These are phyloP conservation scores for Coelastrella sp. DNA, from an alignment of 139 green algal genomes.

Conservation along the genomic window DNA sequence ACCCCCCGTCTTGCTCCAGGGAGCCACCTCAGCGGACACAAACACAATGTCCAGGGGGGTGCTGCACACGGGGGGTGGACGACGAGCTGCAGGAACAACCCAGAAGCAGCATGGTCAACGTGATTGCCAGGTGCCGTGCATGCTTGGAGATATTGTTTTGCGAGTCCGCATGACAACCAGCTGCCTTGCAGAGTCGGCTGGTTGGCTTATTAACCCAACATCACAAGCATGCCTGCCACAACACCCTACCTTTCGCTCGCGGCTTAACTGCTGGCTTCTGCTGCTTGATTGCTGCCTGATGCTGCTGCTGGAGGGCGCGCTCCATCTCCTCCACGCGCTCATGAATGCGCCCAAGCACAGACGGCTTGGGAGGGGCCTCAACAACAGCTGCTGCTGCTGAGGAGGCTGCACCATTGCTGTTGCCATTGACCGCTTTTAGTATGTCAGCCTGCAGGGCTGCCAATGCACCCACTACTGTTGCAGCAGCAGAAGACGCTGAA, in stretches of 20 bases:
- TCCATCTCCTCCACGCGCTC: conserved; percentile 41
- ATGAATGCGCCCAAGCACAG: conserved; percentile 23
- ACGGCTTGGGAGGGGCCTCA: not conserved
- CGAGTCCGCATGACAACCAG: not conserved
- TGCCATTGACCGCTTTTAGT: not conserved
- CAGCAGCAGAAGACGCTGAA: not conserved
- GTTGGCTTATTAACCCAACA: too few relatives aligned
- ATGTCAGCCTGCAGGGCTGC: conserved; percentile 15
- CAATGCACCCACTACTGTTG: not conserved
- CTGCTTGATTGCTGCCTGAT: not conserved
- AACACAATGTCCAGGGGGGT: conserved; percentile 70
- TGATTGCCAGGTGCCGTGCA: not conserved
- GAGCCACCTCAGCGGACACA: conserved; percentile 81
- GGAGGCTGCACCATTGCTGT: not conserved
- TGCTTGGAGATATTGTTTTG: too few relatives aligned
- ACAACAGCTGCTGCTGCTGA: conserved; percentile 7
- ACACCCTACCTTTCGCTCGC: conserved; percentile 5
- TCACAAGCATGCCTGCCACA: too few relatives aligned
- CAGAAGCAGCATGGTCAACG: not conserved
- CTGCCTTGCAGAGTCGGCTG: not conserved
- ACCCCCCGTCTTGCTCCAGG: conserved; percentile 93
- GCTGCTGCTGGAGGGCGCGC: conserved; percentile 14
- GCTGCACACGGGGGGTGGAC: not conserved
- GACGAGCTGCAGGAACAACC: not conserved
- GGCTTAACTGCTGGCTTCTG: conserved; percentile 28